Evolutionary conservation across 805 yeast species (phyloP).

Genomic region (Ogataea methanolica): DNA sequence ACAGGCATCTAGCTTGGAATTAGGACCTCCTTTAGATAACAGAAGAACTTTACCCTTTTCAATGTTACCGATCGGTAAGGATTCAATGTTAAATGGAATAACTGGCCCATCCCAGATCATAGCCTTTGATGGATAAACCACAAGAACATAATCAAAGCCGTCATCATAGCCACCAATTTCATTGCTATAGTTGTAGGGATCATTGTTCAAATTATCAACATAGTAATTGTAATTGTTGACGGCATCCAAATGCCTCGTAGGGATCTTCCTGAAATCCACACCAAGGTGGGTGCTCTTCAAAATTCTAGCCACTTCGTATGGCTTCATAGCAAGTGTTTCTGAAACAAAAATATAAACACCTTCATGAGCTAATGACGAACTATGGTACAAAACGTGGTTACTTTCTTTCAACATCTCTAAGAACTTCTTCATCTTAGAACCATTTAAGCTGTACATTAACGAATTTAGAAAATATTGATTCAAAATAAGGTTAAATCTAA

Average conservation of each 20-base stretch:
- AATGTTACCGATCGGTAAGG: slow-evolving; percentile 50
- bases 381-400: slow-evolving; percentile 71
- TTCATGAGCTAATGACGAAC: slow-evolving; percentile 58
- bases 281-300: slow-evolving; percentile 47
- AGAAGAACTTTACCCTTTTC: slow-evolving; percentile 63
- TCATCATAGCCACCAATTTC: slow-evolving; percentile 11
- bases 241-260: slow-evolving; percentile 28
- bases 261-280: slow-evolving; percentile 38
- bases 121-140: slow-evolving; percentile 76
- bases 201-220: slow-evolving; percentile 10
- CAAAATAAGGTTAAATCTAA: slow-evolving; percentile 67
- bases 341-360: slow-evolving; percentile 84
- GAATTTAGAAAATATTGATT: slow-evolving; percentile 73
- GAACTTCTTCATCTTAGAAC: slow-evolving; percentile 43
- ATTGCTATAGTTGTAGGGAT: slow-evolving; percentile 3
- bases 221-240: slow-evolving; percentile 24
- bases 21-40: slow-evolving; percentile 65
- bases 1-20: slow-evolving; percentile 48
- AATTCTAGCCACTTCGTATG: slow-evolving; percentile 39
- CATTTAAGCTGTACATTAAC: slow-evolving; percentile 52
- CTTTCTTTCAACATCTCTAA: slow-evolving; percentile 56
- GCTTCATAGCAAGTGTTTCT: slow-evolving; percentile 40
- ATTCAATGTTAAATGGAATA: slow-evolving; percentile 46
- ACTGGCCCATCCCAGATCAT: slow-evolving; percentile 88
- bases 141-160: slow-evolving; percentile 55